These are phyloP conservation scores for Tuber microsphaerosporum DNA, from an alignment of 495 filamentous ascomycete genomes.

Conservation along the genomic window DNA sequence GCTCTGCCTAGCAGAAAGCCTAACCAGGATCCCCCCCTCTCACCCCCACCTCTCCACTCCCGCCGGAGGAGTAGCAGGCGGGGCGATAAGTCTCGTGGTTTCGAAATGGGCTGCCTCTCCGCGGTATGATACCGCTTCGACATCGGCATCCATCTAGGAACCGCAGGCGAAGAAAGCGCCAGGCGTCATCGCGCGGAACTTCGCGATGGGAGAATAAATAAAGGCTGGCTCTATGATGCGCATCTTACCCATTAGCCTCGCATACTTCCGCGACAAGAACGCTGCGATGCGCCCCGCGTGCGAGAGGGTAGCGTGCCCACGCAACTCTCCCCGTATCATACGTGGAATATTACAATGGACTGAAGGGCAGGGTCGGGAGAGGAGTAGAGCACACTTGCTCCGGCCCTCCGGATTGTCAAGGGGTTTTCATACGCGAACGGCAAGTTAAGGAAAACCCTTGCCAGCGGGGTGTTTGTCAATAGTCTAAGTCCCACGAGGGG, in stretches of 20 bases:
- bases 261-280: constrained; percentile 32
- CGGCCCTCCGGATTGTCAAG: constrained; percentile 11
- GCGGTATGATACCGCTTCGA: too few species aligned
- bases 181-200: too few species aligned
- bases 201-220: too few species aligned
- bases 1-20: constrained; percentile 46
- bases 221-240: too few species aligned
- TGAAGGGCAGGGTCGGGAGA: background rate
- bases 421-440: constrained; percentile 35
- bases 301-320: constrained; percentile 41
- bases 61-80: constrained; percentile 37
- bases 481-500: constrained; percentile 9
- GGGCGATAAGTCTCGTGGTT: constrained; percentile 43
- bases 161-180: too few species aligned
- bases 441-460: constrained; percentile 33
- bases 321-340: constrained; percentile 45
- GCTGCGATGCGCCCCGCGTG: constrained; percentile 41
- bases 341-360: constrained; percentile 8
- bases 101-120: too few species aligned
- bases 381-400: constrained; percentile 20
- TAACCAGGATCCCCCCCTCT: constrained; percentile 35
- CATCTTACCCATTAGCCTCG: background rate
- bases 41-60: constrained; percentile 27
- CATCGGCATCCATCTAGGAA: too few species aligned
- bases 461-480: constrained; percentile 18